Evolutionary conservation across 768 basidiomycete genomes (phyloP), one percentile per base, ranked within the genome.

Genomic region (Leucocoprinus sp.): DNA sequence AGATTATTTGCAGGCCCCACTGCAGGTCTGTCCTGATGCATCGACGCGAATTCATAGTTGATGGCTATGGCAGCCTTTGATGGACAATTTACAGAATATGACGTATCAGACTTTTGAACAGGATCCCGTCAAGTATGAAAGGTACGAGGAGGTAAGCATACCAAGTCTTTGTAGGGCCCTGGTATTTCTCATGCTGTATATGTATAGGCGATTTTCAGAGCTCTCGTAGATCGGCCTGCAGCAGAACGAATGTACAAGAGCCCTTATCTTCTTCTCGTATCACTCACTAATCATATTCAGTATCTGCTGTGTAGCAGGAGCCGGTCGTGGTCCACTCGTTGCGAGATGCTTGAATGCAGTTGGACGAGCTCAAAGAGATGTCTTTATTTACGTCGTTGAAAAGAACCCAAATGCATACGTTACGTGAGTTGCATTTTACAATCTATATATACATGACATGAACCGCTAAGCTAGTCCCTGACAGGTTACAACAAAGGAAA

Each of bases 101-200:
- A 97, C 93, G 8, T 99, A 99, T 63, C 92, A 98, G 59, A 92
- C 90, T 2, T 99, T 99, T 57, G 96, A 99, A 58, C 80, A 92
- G 60, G 96, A 98, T 67, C 95, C 96, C 2, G 82, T 98, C 50
- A 99, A 99, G 63, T 99, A 99, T 60, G 64, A 74, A 45, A 83
- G 90, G 55, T 99, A 99, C 60, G 96, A 99, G 67, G 88, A 95
- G 74, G 89, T 84, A 38, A 23, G 64, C 53, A 15, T 12, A 14
- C 39, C 42, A 33, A 38, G 11, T 43, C 26, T 27, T 11, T 11
- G 5, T 5, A 14, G 8, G 3, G 46, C 15, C 45, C 50, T 44
- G 39, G 50, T 50, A 12, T 36, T 31, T 37, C 42, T 22, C n/a
- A 35, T 50, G 8, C 52, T 11, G 21, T 33, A 18, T 5, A n/a